Conservation (phyloP, 352 stramenopile species). For the Pythium rishiriense region DNA sequence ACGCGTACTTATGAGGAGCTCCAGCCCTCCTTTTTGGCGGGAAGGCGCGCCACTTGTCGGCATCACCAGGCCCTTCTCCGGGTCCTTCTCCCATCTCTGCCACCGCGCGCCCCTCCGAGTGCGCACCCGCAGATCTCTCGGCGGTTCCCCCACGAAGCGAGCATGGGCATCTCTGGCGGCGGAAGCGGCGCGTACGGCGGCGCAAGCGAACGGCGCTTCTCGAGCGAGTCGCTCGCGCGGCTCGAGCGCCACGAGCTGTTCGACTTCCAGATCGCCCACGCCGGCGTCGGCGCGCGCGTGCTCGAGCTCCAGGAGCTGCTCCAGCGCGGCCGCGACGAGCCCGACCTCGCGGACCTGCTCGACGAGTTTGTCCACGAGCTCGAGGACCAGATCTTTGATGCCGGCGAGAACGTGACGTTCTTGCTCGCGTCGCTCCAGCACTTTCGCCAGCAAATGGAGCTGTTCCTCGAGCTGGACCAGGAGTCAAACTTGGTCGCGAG, state of each 20-base stretch:
- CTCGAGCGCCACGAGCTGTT: slow-evolving; percentile 62
- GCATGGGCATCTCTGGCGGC: not conserved
- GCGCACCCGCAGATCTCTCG: not conserved
- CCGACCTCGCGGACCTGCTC: slow-evolving; percentile 50
- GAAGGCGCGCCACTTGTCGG: not conserved
- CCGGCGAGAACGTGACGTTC: slow-evolving; percentile 42
- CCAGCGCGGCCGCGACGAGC: slow-evolving; percentile 38
- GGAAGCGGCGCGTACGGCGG: slow-evolving; percentile 25
- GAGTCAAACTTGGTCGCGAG: slow-evolving; percentile 29
- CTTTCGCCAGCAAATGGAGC: slow-evolving; percentile 68
- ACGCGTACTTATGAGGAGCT: not conserved
- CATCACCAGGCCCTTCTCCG: not conserved
- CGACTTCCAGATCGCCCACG: slow-evolving; percentile 61
- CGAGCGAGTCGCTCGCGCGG: slow-evolving; percentile 26
- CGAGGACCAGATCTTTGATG: slow-evolving; percentile 42
- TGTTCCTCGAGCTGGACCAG: slow-evolving; percentile 53
- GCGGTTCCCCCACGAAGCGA: not conserved
- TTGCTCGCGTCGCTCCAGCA: slow-evolving; percentile 56
- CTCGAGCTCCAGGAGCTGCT: slow-evolving; percentile 52
- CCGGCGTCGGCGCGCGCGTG: slow-evolving; percentile 37
- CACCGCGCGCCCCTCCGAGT: not conserved
- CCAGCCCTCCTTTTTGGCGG: not conserved
- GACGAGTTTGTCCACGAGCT: slow-evolving; percentile 56
- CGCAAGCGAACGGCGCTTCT: slow-evolving; percentile 22
- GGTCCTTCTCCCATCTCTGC: too few relatives aligned